A percentile compares a stretch with the other conserved stretches of the same genome.
Conservation (phyloP, 306 rosid genomes). For the Prunus padus region DNA sequence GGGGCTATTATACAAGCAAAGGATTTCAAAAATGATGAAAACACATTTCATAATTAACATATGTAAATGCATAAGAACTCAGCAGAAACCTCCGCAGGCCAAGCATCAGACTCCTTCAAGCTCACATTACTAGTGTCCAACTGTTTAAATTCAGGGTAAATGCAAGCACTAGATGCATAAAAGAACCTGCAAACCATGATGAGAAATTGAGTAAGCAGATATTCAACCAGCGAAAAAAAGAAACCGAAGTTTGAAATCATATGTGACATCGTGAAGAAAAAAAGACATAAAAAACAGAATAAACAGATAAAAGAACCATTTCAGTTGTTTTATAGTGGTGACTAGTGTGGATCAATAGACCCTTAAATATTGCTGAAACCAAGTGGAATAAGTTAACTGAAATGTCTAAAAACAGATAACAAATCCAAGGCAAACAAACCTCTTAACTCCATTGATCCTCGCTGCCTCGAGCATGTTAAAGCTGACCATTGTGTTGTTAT, state of each 20-base stretch:
- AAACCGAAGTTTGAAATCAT: no score
- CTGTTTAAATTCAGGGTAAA: conserved; percentile 96
- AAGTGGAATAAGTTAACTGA: neutral
- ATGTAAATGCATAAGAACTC: neutral
- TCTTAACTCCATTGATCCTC: conserved; percentile 80
- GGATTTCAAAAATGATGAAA: neutral
- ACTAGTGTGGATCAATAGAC: neutral
- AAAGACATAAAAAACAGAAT: neutral
- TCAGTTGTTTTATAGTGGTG: neutral
- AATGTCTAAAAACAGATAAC: neutral
- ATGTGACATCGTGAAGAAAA: no score
- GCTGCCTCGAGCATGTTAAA: conserved; percentile 95
- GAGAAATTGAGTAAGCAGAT: no score
- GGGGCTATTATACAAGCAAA: conserved; percentile 54
- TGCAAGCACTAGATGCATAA: conserved; percentile 99
- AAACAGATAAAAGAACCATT: neutral
- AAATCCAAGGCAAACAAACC: conserved; percentile 43
- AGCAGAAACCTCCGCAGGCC: conserved; percentile 95
- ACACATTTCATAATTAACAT: no score
- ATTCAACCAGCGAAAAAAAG: no score
- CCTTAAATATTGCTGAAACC: neutral
- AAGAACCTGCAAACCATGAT: conserved; percentile 54
- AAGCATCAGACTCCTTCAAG: conserved; percentile 98
- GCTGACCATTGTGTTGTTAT: conserved; percentile 96
- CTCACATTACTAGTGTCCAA: conserved; percentile 83